Conservation (phyloP, 106 monocot genomes). For the Iris macrosiphon region DNA sequence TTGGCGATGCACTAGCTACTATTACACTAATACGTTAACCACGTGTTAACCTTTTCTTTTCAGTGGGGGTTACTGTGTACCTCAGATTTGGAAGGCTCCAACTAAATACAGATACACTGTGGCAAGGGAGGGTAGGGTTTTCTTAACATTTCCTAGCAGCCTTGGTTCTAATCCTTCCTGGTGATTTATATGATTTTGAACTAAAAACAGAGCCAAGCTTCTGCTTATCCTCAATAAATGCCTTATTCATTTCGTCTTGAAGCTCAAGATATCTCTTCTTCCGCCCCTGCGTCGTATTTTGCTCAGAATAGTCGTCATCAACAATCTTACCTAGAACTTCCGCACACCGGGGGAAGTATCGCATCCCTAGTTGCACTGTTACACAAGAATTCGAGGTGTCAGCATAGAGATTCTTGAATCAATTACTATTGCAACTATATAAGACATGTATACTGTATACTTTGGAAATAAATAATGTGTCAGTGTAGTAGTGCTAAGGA, state of each 20-base stretch:
- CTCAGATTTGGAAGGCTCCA: neutral
- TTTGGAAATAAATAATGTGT: too few relatives aligned
- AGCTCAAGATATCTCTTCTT: slow-evolving; percentile 55
- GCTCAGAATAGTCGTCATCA: slow-evolving; percentile 45
- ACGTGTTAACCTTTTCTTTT: too few relatives aligned
- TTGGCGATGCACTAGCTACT: too few relatives aligned
- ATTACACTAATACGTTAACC: too few relatives aligned
- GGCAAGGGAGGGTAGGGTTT: too few relatives aligned
- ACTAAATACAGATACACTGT: neutral
- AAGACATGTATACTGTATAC: too few relatives aligned
- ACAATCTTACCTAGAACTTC: slow-evolving; percentile 58
- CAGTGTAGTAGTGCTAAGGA: too few relatives aligned
- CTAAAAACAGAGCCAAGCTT: slow-evolving; percentile 35
- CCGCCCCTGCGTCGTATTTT: slow-evolving; percentile 34
- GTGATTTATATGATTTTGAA: slow-evolving; percentile 42
- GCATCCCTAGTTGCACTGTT: slow-evolving; percentile 75
- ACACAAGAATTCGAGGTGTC: neutral
- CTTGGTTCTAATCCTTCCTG: slow-evolving; percentile 6
- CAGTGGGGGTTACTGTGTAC: too few relatives aligned
- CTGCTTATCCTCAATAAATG: slow-evolving; percentile 65
- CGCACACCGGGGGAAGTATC: slow-evolving; percentile 73
- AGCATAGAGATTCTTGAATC: too few relatives aligned
- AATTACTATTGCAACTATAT: too few relatives aligned
- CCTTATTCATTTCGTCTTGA: slow-evolving; percentile 36
- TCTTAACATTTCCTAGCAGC: slow-evolving; percentile 1